Conservation (phyloP, 2,329 filamentous ascomycete species). For the Monosporascus sp. region DNA sequence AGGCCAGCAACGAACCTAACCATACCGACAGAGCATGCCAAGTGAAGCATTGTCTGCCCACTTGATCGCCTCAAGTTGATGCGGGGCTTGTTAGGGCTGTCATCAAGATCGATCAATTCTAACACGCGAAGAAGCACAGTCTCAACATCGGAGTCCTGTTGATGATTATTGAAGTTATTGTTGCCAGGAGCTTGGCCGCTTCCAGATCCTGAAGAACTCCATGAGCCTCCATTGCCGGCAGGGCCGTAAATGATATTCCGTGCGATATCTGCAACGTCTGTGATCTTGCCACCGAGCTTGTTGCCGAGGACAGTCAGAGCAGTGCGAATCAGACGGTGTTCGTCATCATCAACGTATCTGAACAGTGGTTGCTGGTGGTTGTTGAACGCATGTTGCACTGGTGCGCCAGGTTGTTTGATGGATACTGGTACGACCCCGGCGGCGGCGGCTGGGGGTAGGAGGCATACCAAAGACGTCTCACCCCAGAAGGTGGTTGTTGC, state of each 20-base stretch:
- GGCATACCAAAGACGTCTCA: constrained; percentile 71
- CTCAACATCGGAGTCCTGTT: constrained; percentile 49
- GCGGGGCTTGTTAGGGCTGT: constrained; percentile 61
- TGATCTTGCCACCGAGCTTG: constrained; percentile 59
- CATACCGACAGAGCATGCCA: constrained; percentile 70
- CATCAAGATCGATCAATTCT: constrained; percentile 74
- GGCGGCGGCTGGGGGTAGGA: constrained; percentile 65
- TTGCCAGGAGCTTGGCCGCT: constrained; percentile 40
- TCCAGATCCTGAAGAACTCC: constrained; percentile 34
- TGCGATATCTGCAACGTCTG: constrained; percentile 58
- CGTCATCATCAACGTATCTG: constrained; percentile 68
- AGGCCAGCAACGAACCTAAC: constrained; percentile 72
- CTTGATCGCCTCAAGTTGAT: constrained; percentile 61
- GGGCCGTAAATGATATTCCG: constrained; percentile 50
- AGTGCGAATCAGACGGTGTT: constrained; percentile 62
- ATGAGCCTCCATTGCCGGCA: constrained; percentile 40
- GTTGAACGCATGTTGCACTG: constrained; percentile 31
- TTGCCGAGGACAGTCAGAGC: constrained; percentile 60
- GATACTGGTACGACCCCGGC: constrained; percentile 67
- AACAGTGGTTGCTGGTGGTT: constrained; percentile 49
- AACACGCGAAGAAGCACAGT: constrained; percentile 65
- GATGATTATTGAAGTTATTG: constrained; percentile 33
- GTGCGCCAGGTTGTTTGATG: constrained; percentile 47
- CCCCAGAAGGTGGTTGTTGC: constrained; percentile 78
- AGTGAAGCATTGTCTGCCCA: constrained; percentile 76